Conservation (phyloP, 768 basidiomycete genomes). For the Leucosporidium creatinivorum region DNA sequence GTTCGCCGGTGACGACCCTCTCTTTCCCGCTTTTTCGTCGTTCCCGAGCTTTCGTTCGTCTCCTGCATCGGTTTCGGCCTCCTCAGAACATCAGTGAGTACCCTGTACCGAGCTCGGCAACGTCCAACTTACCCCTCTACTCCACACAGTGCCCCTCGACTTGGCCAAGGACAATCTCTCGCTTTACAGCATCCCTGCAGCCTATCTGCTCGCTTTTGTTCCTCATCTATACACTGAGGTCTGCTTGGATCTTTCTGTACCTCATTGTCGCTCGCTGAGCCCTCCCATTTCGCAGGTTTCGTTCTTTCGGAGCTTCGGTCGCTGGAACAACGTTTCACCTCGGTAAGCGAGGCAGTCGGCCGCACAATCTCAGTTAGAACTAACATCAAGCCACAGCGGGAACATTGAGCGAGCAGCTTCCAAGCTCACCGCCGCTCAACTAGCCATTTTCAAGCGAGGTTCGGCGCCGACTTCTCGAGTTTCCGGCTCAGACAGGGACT, state of each 20-base stretch:
- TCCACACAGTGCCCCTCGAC: not conserved
- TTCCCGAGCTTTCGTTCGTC: not conserved
- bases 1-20: not conserved
- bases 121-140: not conserved
- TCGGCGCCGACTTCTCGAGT: no score
- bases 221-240: not conserved
- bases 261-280: not conserved
- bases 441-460: no score
- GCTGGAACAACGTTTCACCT: not conserved
- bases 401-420: not conserved
- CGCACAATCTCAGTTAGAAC: no score
- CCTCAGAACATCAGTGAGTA: not conserved
- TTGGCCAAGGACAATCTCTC: not conserved
- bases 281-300: not conserved
- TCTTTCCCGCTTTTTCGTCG: not conserved
- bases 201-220: not conserved
- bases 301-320: not conserved
- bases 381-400: not conserved
- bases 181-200: not conserved
- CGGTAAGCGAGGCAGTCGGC: not conserved
- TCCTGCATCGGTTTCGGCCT: not conserved
- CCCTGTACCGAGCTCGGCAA: not conserved
- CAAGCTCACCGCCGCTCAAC: no score
- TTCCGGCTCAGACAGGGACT: no score
- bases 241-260: not conserved